Evolutionary conservation across 306 rosid species (phyloP), one percentile per base, ranked within the genome.

Genomic region (Heteromeles arbutifolia): DNA sequence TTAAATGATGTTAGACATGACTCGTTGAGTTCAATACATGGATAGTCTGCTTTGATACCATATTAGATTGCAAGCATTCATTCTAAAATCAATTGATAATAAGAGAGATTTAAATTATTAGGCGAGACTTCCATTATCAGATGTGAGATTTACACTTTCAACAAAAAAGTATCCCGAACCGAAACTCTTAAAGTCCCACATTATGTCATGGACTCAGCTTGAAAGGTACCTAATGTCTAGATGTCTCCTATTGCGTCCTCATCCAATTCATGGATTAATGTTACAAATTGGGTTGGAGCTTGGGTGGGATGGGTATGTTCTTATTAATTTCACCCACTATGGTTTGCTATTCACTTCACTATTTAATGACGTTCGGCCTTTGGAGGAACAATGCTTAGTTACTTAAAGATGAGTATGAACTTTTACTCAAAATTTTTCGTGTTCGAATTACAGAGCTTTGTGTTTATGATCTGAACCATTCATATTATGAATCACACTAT

Each of bases 341-440:
- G 29, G 7, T 45, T 22, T 22, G 8, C 7, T 11, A 57, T 57
- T 11, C 63, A 22, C 8, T 15, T 48, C 54, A 5, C 54, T 5
- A 15, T 48, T 5, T 18, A 48, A 48, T 48, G 8, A 48, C 6
- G 54, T 15, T 15, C 2, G 54, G 54, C 54, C 25, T 17, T 26
- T 45, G 56, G 9, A 34, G 6, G 8, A 34, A 34, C 39, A 34
- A 6, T 34, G 39, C 8, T 34, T 34, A 34, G 2, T 34, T 34
- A 34, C 2, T 34, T 34, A 34, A 34, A 6, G 3, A 6, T 34
- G 39, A 34, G 8, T 6, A 34, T 0, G 0, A 34, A 6, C 2
- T 34, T 0, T 34, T 34, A 34, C 2, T 34, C 0, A 34, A 34
- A 34, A 34, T 0, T 0, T 6, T 34, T 32, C 37, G 0, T 6